Conservation (phyloP, 768 basidiomycete species). For the Calvatia gigantea region DNA sequence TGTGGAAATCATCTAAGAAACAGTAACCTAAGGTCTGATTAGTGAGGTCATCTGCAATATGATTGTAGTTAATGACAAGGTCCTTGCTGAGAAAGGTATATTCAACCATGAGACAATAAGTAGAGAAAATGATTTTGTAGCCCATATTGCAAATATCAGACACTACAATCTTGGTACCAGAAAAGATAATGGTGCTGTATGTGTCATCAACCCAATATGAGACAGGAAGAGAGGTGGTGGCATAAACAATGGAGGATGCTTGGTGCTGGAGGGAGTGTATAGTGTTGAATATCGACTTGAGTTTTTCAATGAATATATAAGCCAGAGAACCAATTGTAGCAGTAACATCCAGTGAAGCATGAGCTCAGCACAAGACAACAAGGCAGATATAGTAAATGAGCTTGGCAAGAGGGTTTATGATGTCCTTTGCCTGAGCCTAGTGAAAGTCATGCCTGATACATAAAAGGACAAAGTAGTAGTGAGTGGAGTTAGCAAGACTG, state of each 20-base stretch:
- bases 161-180: conserved; percentile 11
- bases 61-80: too few species aligned
- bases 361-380: background rate
- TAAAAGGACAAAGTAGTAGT: conserved; percentile 1
- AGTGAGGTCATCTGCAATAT: conserved; percentile 16
- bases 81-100: background rate
- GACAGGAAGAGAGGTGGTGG: conserved; percentile 11
- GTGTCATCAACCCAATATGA: conserved; percentile 19
- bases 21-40: conserved; percentile 16
- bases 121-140: background rate
- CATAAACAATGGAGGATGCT: conserved; percentile 14
- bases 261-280: conserved; percentile 18
- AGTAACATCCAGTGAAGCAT: background rate
- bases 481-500: background rate
- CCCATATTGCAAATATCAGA: background rate
- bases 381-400: conserved; percentile 2
- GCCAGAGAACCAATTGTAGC: background rate
- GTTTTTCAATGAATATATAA: conserved; percentile 14
- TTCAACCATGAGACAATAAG: background rate
- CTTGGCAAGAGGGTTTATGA: conserved; percentile 1
- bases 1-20: conserved; percentile 16
- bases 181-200: conserved; percentile 15
- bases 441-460: background rate
- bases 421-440: background rate
- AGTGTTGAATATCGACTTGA: conserved; percentile 16